These are phyloP conservation scores for Pyronema omphalodes DNA, from an alignment of 495 filamentous ascomycete species.

Conservation along the genomic window DNA sequence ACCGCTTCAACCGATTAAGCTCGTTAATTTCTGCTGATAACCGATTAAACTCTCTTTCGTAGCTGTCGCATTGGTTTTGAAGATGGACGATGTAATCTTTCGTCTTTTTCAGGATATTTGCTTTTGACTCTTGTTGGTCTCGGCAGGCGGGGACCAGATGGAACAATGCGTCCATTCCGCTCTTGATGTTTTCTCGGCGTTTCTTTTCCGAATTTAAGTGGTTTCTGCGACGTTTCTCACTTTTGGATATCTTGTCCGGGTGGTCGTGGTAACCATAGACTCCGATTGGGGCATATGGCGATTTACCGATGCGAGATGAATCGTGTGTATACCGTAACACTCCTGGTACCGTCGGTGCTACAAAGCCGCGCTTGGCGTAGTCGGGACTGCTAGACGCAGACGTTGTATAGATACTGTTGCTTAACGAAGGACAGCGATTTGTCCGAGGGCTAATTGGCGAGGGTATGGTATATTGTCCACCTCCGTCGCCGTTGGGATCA, in stretches of 20 bases:
- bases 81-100: constrained; percentile 20
- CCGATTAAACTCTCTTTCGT: neutral
- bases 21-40: neutral
- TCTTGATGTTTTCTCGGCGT: constrained; percentile 23
- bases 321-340: neutral
- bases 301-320: neutral
- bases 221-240: constrained; percentile 21
- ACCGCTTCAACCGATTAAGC: too few species aligned
- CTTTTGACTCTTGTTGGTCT: constrained; percentile 19
- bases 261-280: constrained; percentile 8
- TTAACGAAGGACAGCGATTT: constrained; percentile 17
- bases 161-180: constrained; percentile 23
- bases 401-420: constrained; percentile 12
- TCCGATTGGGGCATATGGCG: constrained; percentile 9
- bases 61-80: neutral
- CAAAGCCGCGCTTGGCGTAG: constrained; percentile 10
- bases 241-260: constrained; percentile 17
- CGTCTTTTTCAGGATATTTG: constrained; percentile 21
- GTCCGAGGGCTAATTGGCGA: constrained; percentile 18
- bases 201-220: constrained; percentile 24
- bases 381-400: constrained; percentile 10
- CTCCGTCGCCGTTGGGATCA: neutral
- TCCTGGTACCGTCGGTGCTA: neutral
- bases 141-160: constrained; percentile 21
- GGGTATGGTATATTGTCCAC: neutral